Evolutionary conservation across 345 rosid species (phyloP), one percentile per base, ranked within the genome.

Genomic region (Syzygium jambos): DNA sequence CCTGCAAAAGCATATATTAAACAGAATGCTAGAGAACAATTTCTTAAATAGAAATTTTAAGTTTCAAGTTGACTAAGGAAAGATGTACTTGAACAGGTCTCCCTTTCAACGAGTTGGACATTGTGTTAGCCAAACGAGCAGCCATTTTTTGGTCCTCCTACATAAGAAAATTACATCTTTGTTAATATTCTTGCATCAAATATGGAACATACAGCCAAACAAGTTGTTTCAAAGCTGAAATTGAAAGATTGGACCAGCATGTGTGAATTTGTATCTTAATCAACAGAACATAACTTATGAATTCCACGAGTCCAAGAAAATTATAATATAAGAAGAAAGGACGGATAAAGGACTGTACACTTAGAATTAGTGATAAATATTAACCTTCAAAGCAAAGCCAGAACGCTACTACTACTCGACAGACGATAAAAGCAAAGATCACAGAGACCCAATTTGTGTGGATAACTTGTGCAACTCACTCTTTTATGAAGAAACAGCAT

Each of bases 141-240:
- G 98, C 97, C 90, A 90, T 95, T 85, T 92, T 94, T 92, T 90
- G 97, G 93, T 98, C 99, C 91, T 94, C 98, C 99, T 98, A 93
- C 86, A 91, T 85, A 84, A 82, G 82, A 85, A 51, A 78, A 86
- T 9, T 23, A 68, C 19, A 52, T 54, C 63, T 17, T 10, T 10
- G 34, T 52, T 3, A 86, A 52, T 19, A 38, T 34, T 73, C 49
- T 34, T 17, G 12, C 80, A 73, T 73, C 80, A 19, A 38, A 34
- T 38, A 73, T 68, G 43, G 78, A 68, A 68, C 78, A 68, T 73
- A 49, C 80, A 73, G 49, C 80, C 80, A 9, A 73, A 38, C 3
- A 41, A 73, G 80, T 5, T 73, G 80, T 73, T 38, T 49, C 80
- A 34, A 38, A 73, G 80, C 49, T 73, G 49, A 73, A 73, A 73